A percentile compares a stretch with the other conserved stretches of the same genome.
Conservation (phyloP, 495 filamentous ascomycete species). For the Extremus antarcticus region DNA sequence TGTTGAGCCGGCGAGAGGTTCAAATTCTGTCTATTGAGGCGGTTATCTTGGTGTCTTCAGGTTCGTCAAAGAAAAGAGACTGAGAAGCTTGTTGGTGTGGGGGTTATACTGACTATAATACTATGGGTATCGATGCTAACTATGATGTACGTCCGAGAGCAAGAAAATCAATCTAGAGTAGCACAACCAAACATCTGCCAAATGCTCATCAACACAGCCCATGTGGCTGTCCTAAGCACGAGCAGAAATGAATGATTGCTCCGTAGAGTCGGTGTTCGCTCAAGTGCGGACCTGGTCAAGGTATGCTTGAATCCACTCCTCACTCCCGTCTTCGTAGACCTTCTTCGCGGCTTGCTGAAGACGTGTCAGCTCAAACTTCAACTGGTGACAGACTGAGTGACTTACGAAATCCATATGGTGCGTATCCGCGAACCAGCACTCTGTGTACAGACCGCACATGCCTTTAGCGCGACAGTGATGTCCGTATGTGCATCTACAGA, state of each 20-base stretch:
- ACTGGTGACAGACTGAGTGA: not conserved
- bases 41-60: too few relatives aligned
- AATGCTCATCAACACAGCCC: too few relatives aligned
- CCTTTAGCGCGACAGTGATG: conserved; percentile 17
- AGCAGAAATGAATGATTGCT: too few relatives aligned
- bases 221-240: too few relatives aligned
- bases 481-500: conserved; percentile 25
- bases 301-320: conserved; percentile 11
- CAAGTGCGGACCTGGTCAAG: conserved; percentile 9
- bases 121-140: not conserved
- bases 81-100: too few relatives aligned
- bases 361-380: not conserved
- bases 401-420: conserved; percentile 17
- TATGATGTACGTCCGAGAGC: not conserved
- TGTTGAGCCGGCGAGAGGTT: too few relatives aligned
- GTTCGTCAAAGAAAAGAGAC: too few relatives aligned
- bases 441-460: not conserved
- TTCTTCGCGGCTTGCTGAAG: conserved; percentile 10
- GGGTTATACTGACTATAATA: not conserved
- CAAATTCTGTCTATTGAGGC: too few relatives aligned
- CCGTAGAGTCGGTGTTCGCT: too few relatives aligned
- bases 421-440: conserved; percentile 14
- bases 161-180: too few relatives aligned
- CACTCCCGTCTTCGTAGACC: conserved; percentile 9
- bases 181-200: too few relatives aligned